phyloP scores from a whole-genome alignment of 2,329 filamentous ascomycete genomes.

The Bipolaris sorokiniana region DNA sequence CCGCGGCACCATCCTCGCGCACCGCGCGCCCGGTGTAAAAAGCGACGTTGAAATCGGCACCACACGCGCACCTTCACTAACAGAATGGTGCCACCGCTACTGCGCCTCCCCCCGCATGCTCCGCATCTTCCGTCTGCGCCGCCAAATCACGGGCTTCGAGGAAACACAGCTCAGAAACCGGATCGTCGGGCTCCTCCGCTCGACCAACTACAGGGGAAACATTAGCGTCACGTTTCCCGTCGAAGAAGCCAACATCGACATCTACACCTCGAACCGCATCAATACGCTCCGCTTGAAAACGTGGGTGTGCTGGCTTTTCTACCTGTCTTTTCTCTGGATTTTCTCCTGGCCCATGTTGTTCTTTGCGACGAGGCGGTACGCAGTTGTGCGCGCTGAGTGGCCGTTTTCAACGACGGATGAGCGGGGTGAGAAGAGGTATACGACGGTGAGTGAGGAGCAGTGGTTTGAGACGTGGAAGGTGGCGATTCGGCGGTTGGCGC shows the following conservation, averaged over 20 bases:
- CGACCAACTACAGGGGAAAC: constrained; percentile 71
- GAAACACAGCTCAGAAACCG: constrained; percentile 58
- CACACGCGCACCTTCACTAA: constrained; percentile 49
- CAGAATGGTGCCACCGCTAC: constrained; percentile 73
- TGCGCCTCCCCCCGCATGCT: constrained; percentile 64
- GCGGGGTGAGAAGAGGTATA: constrained; percentile 55
- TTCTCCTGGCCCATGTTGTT: constrained; percentile 74
- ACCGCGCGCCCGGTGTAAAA: constrained; percentile 55
- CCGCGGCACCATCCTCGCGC: constrained; percentile 68
- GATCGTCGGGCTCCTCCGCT: constrained; percentile 63
- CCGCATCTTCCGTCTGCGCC: constrained; percentile 56
- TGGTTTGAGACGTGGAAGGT: constrained; percentile 69
- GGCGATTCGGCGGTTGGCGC: constrained; percentile 64
- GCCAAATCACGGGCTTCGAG: constrained; percentile 66
- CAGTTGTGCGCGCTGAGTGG: constrained; percentile 69
- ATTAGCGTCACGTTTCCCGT: constrained; percentile 66
- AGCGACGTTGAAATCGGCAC: constrained; percentile 57
- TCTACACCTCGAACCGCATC: constrained; percentile 67
- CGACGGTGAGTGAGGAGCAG: constrained; percentile 57
- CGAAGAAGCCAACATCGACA: constrained; percentile 62
- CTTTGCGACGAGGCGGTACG: constrained; percentile 70
- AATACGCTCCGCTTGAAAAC: constrained; percentile 69
- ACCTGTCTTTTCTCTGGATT: constrained; percentile 70
- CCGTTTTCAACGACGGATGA: constrained; percentile 54
- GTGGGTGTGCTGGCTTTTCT: constrained; percentile 71